A percentile compares a stretch with the other conserved stretches of the same genome.
These are phyloP conservation scores for Hemerocallis citrina DNA, from an alignment of 106 monocot species.

Conservation along the genomic window DNA sequence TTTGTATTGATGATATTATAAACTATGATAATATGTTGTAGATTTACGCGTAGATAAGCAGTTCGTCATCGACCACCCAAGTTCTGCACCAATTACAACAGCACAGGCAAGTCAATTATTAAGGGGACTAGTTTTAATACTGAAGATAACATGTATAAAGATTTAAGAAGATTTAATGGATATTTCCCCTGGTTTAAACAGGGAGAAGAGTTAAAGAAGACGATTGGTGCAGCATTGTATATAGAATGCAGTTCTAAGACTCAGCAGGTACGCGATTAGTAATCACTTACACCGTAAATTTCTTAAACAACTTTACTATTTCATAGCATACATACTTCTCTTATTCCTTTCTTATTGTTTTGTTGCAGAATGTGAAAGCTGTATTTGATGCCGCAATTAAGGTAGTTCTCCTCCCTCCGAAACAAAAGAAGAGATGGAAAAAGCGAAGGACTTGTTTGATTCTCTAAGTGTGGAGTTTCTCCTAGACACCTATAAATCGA, in stretches of 20 bases:
- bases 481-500: too few species aligned
- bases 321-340: too few species aligned
- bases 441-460: constrained; percentile 33
- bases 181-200: too few species aligned
- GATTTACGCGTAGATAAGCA: not conserved
- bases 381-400: constrained; percentile 68
- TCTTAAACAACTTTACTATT: not conserved
- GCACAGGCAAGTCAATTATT: constrained; percentile 2
- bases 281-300: not conserved
- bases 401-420: constrained; percentile 47
- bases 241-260: constrained; percentile 80
- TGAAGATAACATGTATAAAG: not conserved
- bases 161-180: not conserved
- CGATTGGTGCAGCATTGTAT: constrained; percentile 52
- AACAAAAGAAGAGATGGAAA: constrained; percentile 31
- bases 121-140: not conserved
- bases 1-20: too few species aligned
- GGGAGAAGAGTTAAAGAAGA: constrained; percentile 67
- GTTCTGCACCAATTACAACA: not conserved
- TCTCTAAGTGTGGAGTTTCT: constrained; percentile 25
- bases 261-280: constrained; percentile 55
- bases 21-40: too few species aligned
- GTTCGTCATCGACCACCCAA: constrained; percentile 3
- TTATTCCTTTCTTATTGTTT: not conserved
- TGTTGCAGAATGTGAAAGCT: constrained; percentile 54